A percentile compares a stretch with the other conserved stretches of the same genome.
These are phyloP conservation scores for Ganoderma meredithae DNA, from an alignment of 1,284 basidiomycete species.

Conservation along the genomic window DNA sequence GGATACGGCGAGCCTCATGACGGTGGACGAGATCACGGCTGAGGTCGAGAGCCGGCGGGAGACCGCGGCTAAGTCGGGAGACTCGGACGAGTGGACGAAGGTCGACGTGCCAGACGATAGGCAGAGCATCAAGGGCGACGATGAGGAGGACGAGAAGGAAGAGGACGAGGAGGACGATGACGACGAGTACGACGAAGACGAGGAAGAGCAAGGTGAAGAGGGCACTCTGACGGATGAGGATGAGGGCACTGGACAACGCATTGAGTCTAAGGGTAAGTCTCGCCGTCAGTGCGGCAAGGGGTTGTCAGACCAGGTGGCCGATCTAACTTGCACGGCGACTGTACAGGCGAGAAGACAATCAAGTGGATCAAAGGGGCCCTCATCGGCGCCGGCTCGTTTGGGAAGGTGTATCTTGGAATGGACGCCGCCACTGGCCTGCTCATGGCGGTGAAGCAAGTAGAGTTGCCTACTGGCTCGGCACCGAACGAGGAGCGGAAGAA, in stretches of 20 bases:
- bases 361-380: constrained; percentile 99
- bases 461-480: constrained; percentile 87
- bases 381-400: constrained; percentile 97
- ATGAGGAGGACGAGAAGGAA: constrained; percentile 42
- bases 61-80: constrained; percentile 56
- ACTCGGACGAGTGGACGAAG: constrained; percentile 74
- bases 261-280: constrained; percentile 67
- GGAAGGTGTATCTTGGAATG: constrained; percentile 97
- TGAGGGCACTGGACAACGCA: constrained; percentile 55
- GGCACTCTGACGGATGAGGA: constrained; percentile 55
- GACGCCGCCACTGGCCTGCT: constrained; percentile 92
- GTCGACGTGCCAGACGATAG: constrained; percentile 56
- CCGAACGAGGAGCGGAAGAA: constrained; percentile 95
- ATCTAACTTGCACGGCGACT: constrained; percentile 15
- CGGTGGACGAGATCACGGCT: constrained; percentile 97
- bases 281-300: constrained; percentile 10
- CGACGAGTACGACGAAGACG: constrained; percentile 48
- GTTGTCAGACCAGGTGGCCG: constrained; percentile 8
- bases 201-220: constrained; percentile 45
- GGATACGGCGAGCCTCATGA: constrained; percentile 92
- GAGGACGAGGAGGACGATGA: constrained; percentile 54
- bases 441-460: constrained; percentile 99
- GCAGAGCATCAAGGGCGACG: constrained; percentile 47
- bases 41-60: constrained; percentile 89
- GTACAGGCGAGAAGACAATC: constrained; percentile 65